A percentile compares a stretch with the other conserved stretches of the same genome.
Conservation (phyloP, 352 stramenopile genomes). For the Halophytophthora batemanensis region DNA sequence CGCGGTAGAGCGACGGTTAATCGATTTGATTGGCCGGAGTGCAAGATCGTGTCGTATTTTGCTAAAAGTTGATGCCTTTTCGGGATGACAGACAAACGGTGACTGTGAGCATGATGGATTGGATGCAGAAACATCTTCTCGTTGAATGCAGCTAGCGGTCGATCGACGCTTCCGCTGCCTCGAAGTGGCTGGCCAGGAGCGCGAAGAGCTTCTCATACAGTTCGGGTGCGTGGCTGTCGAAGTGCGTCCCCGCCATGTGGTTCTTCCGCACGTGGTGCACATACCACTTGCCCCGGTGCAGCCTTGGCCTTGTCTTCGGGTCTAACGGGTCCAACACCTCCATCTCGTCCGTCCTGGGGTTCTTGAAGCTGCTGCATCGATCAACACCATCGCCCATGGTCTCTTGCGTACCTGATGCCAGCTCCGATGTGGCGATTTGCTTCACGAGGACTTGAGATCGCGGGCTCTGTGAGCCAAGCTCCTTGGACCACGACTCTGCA, state of each 20-base stretch:
- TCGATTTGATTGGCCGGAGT: background rate
- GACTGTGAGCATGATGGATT: too few relatives aligned
- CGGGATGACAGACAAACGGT: too few relatives aligned
- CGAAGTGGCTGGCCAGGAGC: slow-evolving; percentile 46
- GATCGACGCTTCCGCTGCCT: slow-evolving; percentile 10
- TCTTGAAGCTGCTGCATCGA: slow-evolving; percentile 1
- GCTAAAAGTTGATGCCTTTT: too few relatives aligned
- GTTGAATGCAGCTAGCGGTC: background rate
- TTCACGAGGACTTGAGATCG: background rate
- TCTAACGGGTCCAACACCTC: slow-evolving; percentile 18
- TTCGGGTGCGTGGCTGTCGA: slow-evolving; percentile 47
- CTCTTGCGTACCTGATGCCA: background rate
- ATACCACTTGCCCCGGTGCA: slow-evolving; percentile 42
- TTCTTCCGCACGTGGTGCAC: slow-evolving; percentile 67
- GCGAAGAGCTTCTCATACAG: slow-evolving; percentile 62
- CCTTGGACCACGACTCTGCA: slow-evolving; percentile 16
- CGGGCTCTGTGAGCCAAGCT: background rate
- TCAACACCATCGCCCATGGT: background rate
- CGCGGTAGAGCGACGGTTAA: slow-evolving; percentile 12
- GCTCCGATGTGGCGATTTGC: background rate
- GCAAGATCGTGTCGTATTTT: too few relatives aligned
- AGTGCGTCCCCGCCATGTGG: slow-evolving; percentile 65
- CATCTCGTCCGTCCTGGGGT: background rate
- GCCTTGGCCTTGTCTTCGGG: slow-evolving; percentile 10
- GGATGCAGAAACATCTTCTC: background rate